A percentile compares a stretch with the other conserved stretches of the same genome.
phyloP scores from a whole-genome alignment of 495 filamentous ascomycete species.

The Recurvomyces mirabilis region DNA sequence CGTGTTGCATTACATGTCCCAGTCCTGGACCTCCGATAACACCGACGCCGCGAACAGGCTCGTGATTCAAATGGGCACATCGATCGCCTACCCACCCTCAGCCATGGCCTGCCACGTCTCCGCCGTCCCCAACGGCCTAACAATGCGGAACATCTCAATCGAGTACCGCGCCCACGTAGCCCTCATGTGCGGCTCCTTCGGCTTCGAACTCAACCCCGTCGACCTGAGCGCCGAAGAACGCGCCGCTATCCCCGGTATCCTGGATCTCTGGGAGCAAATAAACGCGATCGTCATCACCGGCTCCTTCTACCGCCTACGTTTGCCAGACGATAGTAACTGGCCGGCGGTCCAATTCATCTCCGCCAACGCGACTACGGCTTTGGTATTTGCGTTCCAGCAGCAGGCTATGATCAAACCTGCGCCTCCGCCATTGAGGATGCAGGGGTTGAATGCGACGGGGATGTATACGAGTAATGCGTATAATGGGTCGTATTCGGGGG shows the following conservation, averaged over 20 bases:
- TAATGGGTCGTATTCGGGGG: conserved; percentile 34
- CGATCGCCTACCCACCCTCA: conserved; percentile 42
- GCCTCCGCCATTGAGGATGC: conserved; percentile 34
- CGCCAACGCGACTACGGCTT: conserved; percentile 32
- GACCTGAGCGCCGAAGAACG: conserved; percentile 34
- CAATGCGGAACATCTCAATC: conserved; percentile 37
- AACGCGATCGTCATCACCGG: conserved; percentile 42
- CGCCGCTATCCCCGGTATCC: conserved; percentile 36
- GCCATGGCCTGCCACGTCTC: conserved; percentile 48
- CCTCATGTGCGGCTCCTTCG: conserved; percentile 48
- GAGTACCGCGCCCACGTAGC: conserved; percentile 44
- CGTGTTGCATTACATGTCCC: conserved; percentile 45
- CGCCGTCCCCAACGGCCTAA: conserved; percentile 42
- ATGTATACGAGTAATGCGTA: conserved; percentile 33
- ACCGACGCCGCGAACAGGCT: conserved; percentile 44
- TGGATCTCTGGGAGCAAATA: conserved; percentile 38
- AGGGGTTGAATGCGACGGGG: conserved; percentile 36
- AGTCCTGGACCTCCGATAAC: conserved; percentile 48
- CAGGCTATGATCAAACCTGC: conserved; percentile 35
- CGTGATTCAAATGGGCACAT: conserved; percentile 45
- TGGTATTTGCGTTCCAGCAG: conserved; percentile 43
- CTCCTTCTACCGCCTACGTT: conserved; percentile 39
- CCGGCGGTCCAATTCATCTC: conserved; percentile 44
- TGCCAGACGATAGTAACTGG: conserved; percentile 45
- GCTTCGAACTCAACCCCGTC: conserved; percentile 42